These are phyloP conservation scores for Acidiella bohemica DNA, from an alignment of 495 filamentous ascomycete species.

Conservation along the genomic window DNA sequence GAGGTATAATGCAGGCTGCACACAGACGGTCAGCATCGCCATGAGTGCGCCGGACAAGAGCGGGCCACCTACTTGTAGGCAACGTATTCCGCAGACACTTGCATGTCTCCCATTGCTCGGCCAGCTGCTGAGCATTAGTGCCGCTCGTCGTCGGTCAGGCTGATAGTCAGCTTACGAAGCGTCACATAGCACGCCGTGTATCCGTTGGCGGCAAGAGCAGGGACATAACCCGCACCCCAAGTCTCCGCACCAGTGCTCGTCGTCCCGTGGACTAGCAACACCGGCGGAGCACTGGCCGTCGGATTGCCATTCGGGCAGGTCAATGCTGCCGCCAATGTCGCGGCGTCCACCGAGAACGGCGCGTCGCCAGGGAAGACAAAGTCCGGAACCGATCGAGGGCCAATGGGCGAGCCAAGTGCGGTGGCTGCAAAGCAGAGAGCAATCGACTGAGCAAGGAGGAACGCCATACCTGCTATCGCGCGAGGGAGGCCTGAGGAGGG, in stretches of 20 bases:
- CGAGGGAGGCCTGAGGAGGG: too few species aligned
- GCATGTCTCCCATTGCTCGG: conserved; percentile 19
- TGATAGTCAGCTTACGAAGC: conserved; percentile 6
- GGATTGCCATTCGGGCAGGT: conserved; percentile 17
- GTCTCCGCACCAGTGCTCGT: conserved; percentile 12
- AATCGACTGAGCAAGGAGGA: too few species aligned
- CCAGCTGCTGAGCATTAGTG: conserved; percentile 8
- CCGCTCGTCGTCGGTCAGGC: too few species aligned
- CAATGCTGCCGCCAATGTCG: conserved; percentile 11
- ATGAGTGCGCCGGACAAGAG: neutral
- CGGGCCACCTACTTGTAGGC: conserved; percentile 2
- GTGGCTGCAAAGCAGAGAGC: too few species aligned
- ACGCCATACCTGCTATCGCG: too few species aligned
- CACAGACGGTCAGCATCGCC: neutral
- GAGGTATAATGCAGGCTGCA: conserved; percentile 15
- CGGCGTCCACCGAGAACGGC: conserved; percentile 10
- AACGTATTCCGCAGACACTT: conserved; percentile 12
- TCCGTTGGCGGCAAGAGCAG: conserved; percentile 11
- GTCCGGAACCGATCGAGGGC: too few species aligned
- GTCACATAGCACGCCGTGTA: conserved; percentile 18
- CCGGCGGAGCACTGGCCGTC: conserved; percentile 6
- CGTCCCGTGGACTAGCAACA: conserved; percentile 17
- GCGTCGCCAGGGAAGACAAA: conserved; percentile 14
- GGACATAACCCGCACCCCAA: conserved; percentile 15
- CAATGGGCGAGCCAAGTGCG: too few species aligned